Conservation (phyloP, 805 yeast genomes). For the Crinitomyces ghanaensis region DNA sequence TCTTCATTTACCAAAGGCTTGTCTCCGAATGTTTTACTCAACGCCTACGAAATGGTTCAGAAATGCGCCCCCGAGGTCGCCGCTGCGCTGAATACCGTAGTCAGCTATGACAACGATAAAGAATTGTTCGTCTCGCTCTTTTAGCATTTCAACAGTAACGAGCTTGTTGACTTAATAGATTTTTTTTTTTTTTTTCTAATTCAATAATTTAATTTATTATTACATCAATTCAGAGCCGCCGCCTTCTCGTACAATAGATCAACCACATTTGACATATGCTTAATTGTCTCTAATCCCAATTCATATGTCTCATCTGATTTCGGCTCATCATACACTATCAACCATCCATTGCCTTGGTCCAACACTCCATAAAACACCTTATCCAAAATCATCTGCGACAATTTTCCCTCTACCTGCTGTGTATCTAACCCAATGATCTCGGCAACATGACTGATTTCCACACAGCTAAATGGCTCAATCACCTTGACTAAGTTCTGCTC, state of each 20-base stretch:
- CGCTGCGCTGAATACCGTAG: conserved; percentile 32
- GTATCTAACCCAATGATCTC: conserved; percentile 77
- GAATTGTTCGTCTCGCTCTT: background rate
- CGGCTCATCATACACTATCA: conserved; percentile 82
- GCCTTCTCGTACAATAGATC: conserved; percentile 93
- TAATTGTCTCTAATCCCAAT: conserved; percentile 74
- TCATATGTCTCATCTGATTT: conserved; percentile 80
- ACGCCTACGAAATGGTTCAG: conserved; percentile 47
- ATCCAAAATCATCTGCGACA: conserved; percentile 93
- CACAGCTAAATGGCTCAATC: conserved; percentile 91
- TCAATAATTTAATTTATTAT: conserved; percentile 1
- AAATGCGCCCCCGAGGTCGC: conserved; percentile 53
- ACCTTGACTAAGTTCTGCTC: conserved; percentile 90
- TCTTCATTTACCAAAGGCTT: conserved; percentile 13
- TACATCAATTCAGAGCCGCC: conserved; percentile 51
- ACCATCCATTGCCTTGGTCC: conserved; percentile 98
- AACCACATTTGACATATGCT: conserved; percentile 77
- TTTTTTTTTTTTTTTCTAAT: too few species aligned
- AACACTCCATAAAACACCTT: conserved; percentile 91
- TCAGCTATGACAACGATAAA: conserved; percentile 2
- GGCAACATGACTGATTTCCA: conserved; percentile 85
- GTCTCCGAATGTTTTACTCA: conserved; percentile 27
- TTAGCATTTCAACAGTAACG: too few species aligned
- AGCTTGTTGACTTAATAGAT: too few species aligned
- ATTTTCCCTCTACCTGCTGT: conserved; percentile 84